Base-by-base conservation (phyloP, 805 yeast species). In the Lachancea thermotolerans region DNA sequence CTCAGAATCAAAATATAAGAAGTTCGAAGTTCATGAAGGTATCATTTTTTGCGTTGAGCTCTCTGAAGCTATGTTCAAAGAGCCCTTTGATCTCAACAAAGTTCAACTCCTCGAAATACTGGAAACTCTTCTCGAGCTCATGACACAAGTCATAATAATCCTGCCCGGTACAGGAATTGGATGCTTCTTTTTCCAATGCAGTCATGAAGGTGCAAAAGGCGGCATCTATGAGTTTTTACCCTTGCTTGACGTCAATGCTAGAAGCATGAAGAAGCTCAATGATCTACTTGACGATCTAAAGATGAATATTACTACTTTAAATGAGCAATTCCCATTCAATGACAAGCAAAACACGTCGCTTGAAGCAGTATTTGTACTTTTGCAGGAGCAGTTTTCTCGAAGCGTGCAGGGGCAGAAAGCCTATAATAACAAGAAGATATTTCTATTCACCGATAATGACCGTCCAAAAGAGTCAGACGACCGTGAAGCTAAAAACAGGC, bases 361-460 rank as follows among this genome's bases (percentile, higher is more conserved):
- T 42, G 70, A 64, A 30, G 61, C 62, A 7, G 69, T 81, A 8
- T 68, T 88, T 37, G 70, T 69, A 30, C 67, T 69, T 17, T 64
- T 82, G 8, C 73, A 78, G 44, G 81, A 78, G 43, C 82, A 79
- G 47, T 80, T 84, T 49, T 56, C 67, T 12, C 59, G 67, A 32
- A 60, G 63, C 4, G 67, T 68, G 14, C 60, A 60, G 11, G 65
- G 57, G 31, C 75, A 73, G 35, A 68, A 65, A 42, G 58, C 60
- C 18, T 82, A 73, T 59, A 77, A 77, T 41, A 72, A 72, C 37
- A 77, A 75, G 51, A 80, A 83, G 54, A 64, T 86, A 2, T 74
- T 87, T 51, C 66, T 88, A 57, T 77, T 89, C 56, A 86, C 96
- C 0, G 84, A 82, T 58, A 79, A 82, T 58, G 93, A 84, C 52